Evolutionary conservation across 1,284 basidiomycete genomes (phyloP), one percentile per base, ranked within the genome.

Genomic region (Ceratobasidium sp.): DNA sequence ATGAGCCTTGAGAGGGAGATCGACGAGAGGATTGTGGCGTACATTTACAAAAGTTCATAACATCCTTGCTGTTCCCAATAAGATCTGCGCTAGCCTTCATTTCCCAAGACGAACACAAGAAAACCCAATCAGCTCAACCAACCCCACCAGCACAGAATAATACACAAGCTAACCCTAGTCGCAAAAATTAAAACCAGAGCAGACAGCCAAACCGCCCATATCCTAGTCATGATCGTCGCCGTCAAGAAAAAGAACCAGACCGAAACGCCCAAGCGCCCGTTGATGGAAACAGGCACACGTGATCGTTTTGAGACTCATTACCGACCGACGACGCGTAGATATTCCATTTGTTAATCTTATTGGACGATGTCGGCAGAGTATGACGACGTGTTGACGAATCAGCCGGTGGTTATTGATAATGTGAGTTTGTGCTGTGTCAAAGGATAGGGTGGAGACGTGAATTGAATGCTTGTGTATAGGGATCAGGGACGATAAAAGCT

Each of bases 351-450:
- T 76, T 66, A 76, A 33, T 33, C 33, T 54, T 69, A 46, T 33
- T 56, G 54, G 48, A 65, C 46, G 38, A 94, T 94, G 93, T 91
- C 92, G 81, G 89, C 91, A 78, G 94, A 95, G 87, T 95, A 91
- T 84, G 94, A 95, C 84, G 94, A 96, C 84, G 95, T 96, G 82
- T 90, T 96, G 83, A 95, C 94, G 73, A 96, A 96, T 86, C 94
- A 96, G 84, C 94, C 94, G 2, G 94, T 98, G 80, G 96, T 98
- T 81, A 97, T 98, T 82, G 96, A 98, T 88, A 98, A 98, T 88
- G 96, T 97, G 80, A 81, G 92, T 85, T 74, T 73, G 42, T 80
- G 78, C 81, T 79, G 70, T 77, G 80, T 77, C 71, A 3, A 46
- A 17, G 3, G 2, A 26, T 7, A 59, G n/a, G 10, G n/a, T 33